Evolutionary conservation across 345 rosid species (phyloP), one percentile per base, ranked within the genome.

Genomic region (Clausena lansium): DNA sequence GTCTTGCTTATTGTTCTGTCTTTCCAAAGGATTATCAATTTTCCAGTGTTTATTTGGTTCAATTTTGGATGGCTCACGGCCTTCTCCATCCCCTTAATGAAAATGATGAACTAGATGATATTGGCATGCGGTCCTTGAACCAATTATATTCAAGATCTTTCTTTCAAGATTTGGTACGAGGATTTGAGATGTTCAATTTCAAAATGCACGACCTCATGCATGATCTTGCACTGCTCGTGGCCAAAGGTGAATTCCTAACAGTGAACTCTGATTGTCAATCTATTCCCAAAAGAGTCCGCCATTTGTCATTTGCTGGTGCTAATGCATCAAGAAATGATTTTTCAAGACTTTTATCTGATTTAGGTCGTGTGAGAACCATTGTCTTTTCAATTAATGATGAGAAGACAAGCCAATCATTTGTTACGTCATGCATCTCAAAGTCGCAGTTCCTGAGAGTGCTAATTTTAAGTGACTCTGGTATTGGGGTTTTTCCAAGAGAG

Each of bases 131-230:
- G 2, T 77, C 47, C 10, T 74, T 76, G 22, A 72, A 59, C 32
- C 83, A 81, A 35, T 20, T 83, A 24, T 20, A 35, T 41, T 52
- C 63, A 45, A 57, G 76, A 15, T 77, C 75, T 0, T 80, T 85
- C 32, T 85, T 85, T 10, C 81, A 85, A 24, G 78, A 78, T 7
- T 50, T 41, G 41, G 1, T 38, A 38, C 41, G 2, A 38, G 17
- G 4, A 0, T 0, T 0, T 13, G 11, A 71, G 15, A 5, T 10
- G 0, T 60, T 2, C 0, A 4, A 11, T 1, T 24, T 80, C 27
- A 38, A 76, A 47, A 78, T 81, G 20, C 81, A 83, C 32, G 32
- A 38, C 27, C 76, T 78, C 62, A 63, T 85, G 66, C 84, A 81
- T 47, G 82, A 80, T 61, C 82, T 82, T 47, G 82, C 80, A 0